Conservation (phyloP, 495 filamentous ascomycete species). For the Tuber borchii region DNA sequence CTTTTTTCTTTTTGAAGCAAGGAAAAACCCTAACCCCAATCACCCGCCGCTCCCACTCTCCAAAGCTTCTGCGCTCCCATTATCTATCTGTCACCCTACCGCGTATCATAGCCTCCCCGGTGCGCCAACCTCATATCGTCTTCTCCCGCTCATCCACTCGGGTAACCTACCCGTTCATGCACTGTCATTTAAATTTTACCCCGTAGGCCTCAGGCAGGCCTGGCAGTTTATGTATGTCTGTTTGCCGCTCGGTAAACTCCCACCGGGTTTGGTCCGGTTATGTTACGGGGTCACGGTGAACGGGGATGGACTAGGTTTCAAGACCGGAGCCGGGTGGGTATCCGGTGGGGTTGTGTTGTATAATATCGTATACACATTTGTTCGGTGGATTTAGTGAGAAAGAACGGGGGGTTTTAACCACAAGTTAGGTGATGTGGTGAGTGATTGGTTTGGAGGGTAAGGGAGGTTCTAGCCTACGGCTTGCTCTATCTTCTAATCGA, state of each 20-base stretch:
- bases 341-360: not conserved
- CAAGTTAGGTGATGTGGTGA: not conserved
- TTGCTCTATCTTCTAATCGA: not conserved
- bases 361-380: not conserved
- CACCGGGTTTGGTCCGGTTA: not conserved
- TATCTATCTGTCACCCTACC: not conserved
- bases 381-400: not conserved
- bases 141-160: not conserved
- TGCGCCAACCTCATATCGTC: not conserved
- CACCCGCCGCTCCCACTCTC: not conserved
- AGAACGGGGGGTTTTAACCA: not conserved
- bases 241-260: not conserved
- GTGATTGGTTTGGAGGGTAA: not conserved
- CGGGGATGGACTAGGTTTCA: not conserved
- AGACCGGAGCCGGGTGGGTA: not conserved
- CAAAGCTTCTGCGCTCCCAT: not conserved
- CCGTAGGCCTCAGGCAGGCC: not conserved
- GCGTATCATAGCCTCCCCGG: not conserved
- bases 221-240: too few relatives aligned
- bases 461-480: not conserved
- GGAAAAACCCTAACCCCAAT: not conserved
- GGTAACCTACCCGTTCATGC: not conserved
- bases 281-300: not conserved
- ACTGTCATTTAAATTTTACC: not conserved
- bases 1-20: too few relatives aligned